A percentile compares a stretch with the other conserved stretches of the same genome.
phyloP scores from a whole-genome alignment of 352 stramenopile genomes.

The Phytophthora hibernalis region DNA sequence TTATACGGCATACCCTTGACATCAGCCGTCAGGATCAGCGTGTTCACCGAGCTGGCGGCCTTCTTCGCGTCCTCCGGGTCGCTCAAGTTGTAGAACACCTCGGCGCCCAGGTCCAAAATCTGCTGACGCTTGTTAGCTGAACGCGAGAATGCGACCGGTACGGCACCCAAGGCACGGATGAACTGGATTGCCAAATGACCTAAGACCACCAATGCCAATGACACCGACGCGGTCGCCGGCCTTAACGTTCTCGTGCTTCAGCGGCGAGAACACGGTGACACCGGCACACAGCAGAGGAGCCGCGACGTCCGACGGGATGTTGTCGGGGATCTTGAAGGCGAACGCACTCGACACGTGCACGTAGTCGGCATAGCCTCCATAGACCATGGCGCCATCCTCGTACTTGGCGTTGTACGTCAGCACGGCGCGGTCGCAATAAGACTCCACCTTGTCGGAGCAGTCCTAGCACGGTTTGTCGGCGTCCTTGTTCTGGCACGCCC shows the following conservation, averaged over 20 bases:
- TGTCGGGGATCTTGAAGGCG: slow-evolving; percentile 69
- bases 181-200: slow-evolving; percentile 89
- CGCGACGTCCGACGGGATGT: slow-evolving; percentile 50
- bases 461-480: slow-evolving; percentile 60
- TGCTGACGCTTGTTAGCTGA: slow-evolving; percentile 70
- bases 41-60: slow-evolving; percentile 53
- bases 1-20: slow-evolving; percentile 62
- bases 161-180: slow-evolving; percentile 61
- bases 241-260: slow-evolving; percentile 66
- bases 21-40: slow-evolving; percentile 78
- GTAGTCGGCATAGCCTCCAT: slow-evolving; percentile 78
- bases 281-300: slow-evolving; percentile 84
- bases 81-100: slow-evolving; percentile 64
- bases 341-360: slow-evolving; percentile 77
- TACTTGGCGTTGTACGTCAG: slow-evolving; percentile 65
- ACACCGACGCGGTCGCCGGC: slow-evolving; percentile 67
- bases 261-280: slow-evolving; percentile 81
- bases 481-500: slow-evolving; percentile 71
- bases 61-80: slow-evolving; percentile 48
- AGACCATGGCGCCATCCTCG: slow-evolving; percentile 50
- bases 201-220: slow-evolving; percentile 83
- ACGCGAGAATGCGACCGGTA: slow-evolving; percentile 69
- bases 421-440: slow-evolving; percentile 63
- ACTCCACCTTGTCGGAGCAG: slow-evolving; percentile 66
- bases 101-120: slow-evolving; percentile 78